A percentile compares a stretch with the other conserved stretches of the same genome.
Evolutionary conservation across 1,139 yeast genomes (phyloP).

Genomic region (Zygosaccharomyces sapae): DNA sequence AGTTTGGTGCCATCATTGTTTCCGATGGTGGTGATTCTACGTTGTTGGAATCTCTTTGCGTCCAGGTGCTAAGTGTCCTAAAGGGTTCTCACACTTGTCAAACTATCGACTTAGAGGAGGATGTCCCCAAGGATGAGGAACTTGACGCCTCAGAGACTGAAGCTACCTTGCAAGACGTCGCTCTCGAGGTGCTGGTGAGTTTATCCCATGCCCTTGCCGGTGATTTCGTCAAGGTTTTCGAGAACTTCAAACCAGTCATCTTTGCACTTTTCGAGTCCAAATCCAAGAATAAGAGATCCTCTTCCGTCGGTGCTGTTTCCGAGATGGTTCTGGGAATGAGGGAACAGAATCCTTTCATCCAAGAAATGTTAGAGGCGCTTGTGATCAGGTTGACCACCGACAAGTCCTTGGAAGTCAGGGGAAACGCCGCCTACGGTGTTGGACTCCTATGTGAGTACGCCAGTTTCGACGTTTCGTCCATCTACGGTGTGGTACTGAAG

Average conservation of each 20-base stretch:
- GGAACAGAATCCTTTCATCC: constrained; percentile 59
- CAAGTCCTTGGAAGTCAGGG: constrained; percentile 82
- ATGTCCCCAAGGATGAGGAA: constrained; percentile 46
- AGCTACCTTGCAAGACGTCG: constrained; percentile 76
- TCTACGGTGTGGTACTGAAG: constrained; percentile 66
- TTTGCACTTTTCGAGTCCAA: constrained; percentile 58
- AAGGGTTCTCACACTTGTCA: constrained; percentile 83
- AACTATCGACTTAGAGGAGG: constrained; percentile 56
- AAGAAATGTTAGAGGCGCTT: constrained; percentile 67
- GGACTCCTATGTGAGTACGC: constrained; percentile 73
- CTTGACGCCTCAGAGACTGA: constrained; percentile 83
- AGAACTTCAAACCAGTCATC: constrained; percentile 66
- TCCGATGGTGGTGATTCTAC: constrained; percentile 58
- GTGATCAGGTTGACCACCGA: constrained; percentile 67
- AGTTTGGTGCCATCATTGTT: constrained; percentile 70
- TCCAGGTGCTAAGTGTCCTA: constrained; percentile 64
- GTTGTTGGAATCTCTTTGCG: constrained; percentile 61
- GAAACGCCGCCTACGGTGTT: constrained; percentile 94
- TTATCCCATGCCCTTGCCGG: constrained; percentile 67
- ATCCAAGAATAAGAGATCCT: constrained; percentile 71
- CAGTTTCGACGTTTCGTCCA: constrained; percentile 53
- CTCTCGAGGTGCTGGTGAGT: constrained; percentile 78
- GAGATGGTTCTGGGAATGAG: constrained; percentile 81
- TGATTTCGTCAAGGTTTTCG: constrained; percentile 66
- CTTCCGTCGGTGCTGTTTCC: constrained; percentile 85